Evolutionary conservation across 148 eudicot genomes (phyloP).

Genomic region (Rhododendron vialii): DNA sequence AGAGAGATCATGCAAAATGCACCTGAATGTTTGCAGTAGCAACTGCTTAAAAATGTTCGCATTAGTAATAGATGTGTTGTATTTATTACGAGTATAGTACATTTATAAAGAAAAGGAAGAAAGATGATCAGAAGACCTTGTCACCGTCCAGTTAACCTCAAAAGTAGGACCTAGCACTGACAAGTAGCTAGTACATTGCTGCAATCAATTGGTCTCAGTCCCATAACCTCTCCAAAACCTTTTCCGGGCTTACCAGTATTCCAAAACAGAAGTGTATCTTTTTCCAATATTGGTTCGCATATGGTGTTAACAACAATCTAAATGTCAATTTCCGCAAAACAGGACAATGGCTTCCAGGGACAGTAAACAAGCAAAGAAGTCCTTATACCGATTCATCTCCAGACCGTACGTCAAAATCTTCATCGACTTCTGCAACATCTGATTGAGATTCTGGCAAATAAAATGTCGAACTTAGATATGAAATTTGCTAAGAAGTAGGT

Average conservation of each 20-base stretch:
- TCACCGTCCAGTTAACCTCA: not conserved
- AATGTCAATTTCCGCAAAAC: not conserved
- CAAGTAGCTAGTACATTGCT: not conserved
- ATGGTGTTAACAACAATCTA: slow-evolving; percentile 1
- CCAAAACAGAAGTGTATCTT: not conserved
- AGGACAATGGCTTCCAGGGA: not conserved
- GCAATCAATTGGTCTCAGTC: not conserved
- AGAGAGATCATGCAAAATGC: not conserved
- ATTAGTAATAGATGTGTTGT: not conserved
- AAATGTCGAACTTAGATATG: not conserved
- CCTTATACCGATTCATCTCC: slow-evolving; percentile 64
- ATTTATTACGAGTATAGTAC: not conserved
- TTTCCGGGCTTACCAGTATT: not conserved
- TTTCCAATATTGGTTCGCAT: not conserved
- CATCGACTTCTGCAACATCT: slow-evolving; percentile 47
- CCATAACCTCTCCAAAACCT: not conserved
- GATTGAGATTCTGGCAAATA: slow-evolving; percentile 45
- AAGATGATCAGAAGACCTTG: not conserved
- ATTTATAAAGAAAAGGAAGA: not conserved
- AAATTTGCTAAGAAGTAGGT: not conserved
- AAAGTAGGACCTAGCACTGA: not conserved
- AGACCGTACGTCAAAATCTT: slow-evolving; percentile 52
- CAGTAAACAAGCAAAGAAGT: not conserved
- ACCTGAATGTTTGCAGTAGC: not conserved
- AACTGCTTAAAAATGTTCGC: not conserved